These are phyloP conservation scores for Ophioceras dolichostomum DNA, from an alignment of 2,329 filamentous ascomycete genomes.

Conservation along the genomic window DNA sequence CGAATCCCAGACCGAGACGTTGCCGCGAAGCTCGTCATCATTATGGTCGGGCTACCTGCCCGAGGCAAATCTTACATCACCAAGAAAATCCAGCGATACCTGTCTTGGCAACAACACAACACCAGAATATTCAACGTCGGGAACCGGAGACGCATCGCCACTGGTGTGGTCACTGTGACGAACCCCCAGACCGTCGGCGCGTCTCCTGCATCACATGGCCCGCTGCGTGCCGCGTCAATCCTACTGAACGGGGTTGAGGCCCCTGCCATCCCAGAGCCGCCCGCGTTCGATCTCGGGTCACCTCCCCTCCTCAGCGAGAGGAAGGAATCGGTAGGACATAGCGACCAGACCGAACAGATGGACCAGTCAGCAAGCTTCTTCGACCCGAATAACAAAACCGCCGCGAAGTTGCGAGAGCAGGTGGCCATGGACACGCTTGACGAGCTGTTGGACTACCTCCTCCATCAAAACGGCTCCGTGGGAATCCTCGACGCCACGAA, in stretches of 20 bases:
- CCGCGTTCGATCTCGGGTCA: slow-evolving; percentile 21
- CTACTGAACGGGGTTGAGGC: slow-evolving; percentile 40
- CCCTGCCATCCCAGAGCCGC: slow-evolving; percentile 24
- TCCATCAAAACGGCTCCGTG: slow-evolving; percentile 71
- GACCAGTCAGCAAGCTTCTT: slow-evolving; percentile 93
- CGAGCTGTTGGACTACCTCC: slow-evolving; percentile 80
- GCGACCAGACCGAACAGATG: slow-evolving; percentile 34
- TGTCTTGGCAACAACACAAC: slow-evolving; percentile 96
- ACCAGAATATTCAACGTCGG: slow-evolving; percentile 96
- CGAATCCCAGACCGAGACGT: slow-evolving; percentile 89
- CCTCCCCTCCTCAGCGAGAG: slow-evolving; percentile 4
- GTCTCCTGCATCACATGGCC: no score
- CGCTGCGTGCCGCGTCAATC: slow-evolving; percentile 35
- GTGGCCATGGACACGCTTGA: slow-evolving; percentile 87
- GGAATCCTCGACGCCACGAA: slow-evolving; percentile 94
- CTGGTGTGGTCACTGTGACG: slow-evolving; percentile 34
- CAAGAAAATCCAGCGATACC: slow-evolving; percentile 89
- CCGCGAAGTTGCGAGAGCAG: slow-evolving; percentile 75
- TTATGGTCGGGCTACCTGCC: slow-evolving; percentile 95
- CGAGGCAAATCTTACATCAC: slow-evolving; percentile 98
- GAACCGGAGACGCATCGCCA: slow-evolving; percentile 72
- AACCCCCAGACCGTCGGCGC: no score
- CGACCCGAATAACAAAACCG: slow-evolving; percentile 75
- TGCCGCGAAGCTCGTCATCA: slow-evolving; percentile 89
- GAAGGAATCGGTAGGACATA: neutral